phyloP scores from a whole-genome alignment of 2,329 filamentous ascomycete genomes.

The Fusarium sp. region DNA sequence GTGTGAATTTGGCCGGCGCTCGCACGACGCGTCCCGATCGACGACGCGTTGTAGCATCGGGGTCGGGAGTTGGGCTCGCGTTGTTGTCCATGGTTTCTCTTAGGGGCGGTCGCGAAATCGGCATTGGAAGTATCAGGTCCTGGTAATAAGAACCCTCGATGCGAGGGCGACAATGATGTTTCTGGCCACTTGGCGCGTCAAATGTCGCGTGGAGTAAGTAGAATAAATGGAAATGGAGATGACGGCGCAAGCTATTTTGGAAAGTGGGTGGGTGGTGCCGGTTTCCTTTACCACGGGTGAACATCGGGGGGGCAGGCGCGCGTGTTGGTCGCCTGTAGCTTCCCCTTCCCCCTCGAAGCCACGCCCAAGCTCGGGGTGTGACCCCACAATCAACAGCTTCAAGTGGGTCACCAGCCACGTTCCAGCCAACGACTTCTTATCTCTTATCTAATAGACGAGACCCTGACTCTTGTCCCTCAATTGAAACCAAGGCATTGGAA shows the following conservation, averaged over 20 bases:
- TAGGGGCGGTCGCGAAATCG: slow-evolving; percentile 40
- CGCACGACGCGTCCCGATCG: slow-evolving; percentile 78
- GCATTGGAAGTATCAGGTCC: slow-evolving; percentile 40
- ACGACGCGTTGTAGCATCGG: slow-evolving; percentile 70
- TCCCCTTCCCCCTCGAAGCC: slow-evolving; percentile 22
- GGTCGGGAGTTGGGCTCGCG: slow-evolving; percentile 67
- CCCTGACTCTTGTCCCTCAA: slow-evolving; percentile 24
- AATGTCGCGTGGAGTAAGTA: slow-evolving; percentile 47
- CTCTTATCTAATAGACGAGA: slow-evolving; percentile 38
- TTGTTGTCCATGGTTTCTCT: slow-evolving; percentile 67
- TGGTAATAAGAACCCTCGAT: slow-evolving; percentile 46
- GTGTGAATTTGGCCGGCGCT: slow-evolving; percentile 72
- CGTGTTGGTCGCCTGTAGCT: slow-evolving; percentile 8
- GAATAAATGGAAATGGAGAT: slow-evolving; percentile 32
- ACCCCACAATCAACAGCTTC: slow-evolving; percentile 26
- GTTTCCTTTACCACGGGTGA: slow-evolving; percentile 41
- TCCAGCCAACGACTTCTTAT: slow-evolving; percentile 28
- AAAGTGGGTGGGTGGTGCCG: slow-evolving; percentile 44
- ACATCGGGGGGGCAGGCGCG: slow-evolving; percentile 40
- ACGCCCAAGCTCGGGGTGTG: slow-evolving; percentile 20
- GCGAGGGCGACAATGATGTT: slow-evolving; percentile 51
- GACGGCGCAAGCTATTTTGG: slow-evolving; percentile 48
- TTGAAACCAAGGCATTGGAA: slow-evolving; percentile 27
- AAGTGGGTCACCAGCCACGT: slow-evolving; percentile 41
- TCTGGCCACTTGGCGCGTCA: slow-evolving; percentile 52